Evolutionary conservation across 495 filamentous ascomycete genomes (phyloP), one percentile per base, ranked within the genome.

Genomic region (Massariosphaeria phaeospora): DNA sequence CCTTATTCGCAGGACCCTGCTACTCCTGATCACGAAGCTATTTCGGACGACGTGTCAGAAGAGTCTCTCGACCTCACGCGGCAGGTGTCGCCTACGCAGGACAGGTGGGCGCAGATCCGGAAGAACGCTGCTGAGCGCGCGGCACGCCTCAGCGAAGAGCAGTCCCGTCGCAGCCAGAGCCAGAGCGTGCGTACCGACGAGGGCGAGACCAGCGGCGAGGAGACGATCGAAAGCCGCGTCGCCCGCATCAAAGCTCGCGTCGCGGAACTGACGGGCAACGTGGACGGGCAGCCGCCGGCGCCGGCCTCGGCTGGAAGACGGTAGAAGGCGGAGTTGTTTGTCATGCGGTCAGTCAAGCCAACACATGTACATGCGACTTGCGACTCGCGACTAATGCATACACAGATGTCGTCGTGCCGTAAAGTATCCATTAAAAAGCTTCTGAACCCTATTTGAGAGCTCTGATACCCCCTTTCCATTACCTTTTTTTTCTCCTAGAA

Each of bases 201-300:
- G 64, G 88, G 81, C 18, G 86, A 95, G 55, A 93, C 87, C 17
- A 95, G 87, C 66, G 91, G 86, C 17, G 94, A 98, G 79, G 93
- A 98, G 76, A 95, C 89, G 24, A 96, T 98, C 61, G 93, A 98
- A 69, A 88, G 89, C 33, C 86, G 93, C 49, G 93, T 96, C 53
- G 93, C 93, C 30, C 86, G 94, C 49, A 98, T 98, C 79, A 96
- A 96, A 72, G 94, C 94, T 49, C 80, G 93, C 30, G 94, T 98
- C 40, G 93, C 93, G 39, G 88, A 95, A 70, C 70, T 98, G 63
- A 98, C 94, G 11, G 86, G 86, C 54, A 86, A 84, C 70, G 84
- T 87, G 77, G 85, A 93, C 5, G 45, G 50, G 8, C 33, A 45
- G 25, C 18, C 47, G 25, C 18, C 34, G 1, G 38, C 38, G 4